These are phyloP conservation scores for Rhizoctonia solani DNA, from an alignment of 1,284 basidiomycete genomes.

Conservation along the genomic window DNA sequence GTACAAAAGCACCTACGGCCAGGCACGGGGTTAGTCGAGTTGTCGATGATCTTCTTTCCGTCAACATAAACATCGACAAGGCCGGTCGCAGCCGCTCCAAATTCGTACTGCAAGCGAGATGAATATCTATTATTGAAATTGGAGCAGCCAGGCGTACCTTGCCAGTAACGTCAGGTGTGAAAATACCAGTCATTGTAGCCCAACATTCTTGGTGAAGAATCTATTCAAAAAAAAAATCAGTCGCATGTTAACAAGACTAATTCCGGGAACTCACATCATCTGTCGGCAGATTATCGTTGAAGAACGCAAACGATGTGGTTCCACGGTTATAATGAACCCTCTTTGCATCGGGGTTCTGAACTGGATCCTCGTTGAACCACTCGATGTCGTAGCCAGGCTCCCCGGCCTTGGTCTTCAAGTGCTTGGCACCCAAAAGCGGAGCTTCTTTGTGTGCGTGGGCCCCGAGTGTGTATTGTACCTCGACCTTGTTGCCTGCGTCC, in stretches of 20 bases:
- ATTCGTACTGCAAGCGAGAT: slow-evolving; percentile 51
- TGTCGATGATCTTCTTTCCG: slow-evolving; percentile 54
- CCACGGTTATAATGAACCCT: slow-evolving; percentile 41
- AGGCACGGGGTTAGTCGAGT: slow-evolving; percentile 43
- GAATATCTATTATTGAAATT: not conserved
- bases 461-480: slow-evolving; percentile 44
- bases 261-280: slow-evolving; percentile 42
- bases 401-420: slow-evolving; percentile 42
- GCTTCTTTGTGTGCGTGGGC: slow-evolving; percentile 34
- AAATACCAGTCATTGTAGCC: slow-evolving; percentile 45
- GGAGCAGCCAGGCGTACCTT: not conserved
- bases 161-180: slow-evolving; percentile 48
- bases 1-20: slow-evolving; percentile 35
- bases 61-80: slow-evolving; percentile 56
- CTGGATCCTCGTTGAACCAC: slow-evolving; percentile 54
- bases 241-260: slow-evolving; percentile 42
- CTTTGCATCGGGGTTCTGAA: slow-evolving; percentile 45
- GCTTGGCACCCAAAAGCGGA: slow-evolving; percentile 44
- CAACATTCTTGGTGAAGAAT: slow-evolving; percentile 32
- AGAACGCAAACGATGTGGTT: slow-evolving; percentile 50
- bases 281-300: slow-evolving; percentile 38
- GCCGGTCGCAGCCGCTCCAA: slow-evolving; percentile 56
- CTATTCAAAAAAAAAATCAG: not conserved
- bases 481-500: slow-evolving; percentile 36
- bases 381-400: slow-evolving; percentile 48